A percentile compares a stretch with the other conserved stretches of the same genome.
Conservation (phyloP, 192 early-diverging fungal species). For the Gigaspora rosea region DNA sequence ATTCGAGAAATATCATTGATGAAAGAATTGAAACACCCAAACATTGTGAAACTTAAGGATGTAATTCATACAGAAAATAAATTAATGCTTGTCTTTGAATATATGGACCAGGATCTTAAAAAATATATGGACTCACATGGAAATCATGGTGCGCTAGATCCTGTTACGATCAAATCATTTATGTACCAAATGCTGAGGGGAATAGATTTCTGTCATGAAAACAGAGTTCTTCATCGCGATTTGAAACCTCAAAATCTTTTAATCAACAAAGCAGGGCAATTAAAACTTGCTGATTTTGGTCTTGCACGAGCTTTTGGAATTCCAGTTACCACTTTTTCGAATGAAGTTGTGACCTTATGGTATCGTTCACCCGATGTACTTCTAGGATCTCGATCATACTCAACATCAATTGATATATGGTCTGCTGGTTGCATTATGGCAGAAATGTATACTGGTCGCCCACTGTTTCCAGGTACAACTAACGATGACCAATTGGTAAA, state of each 20-base stretch:
- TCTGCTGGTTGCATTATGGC: conserved; percentile 98
- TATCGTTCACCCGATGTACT: conserved; percentile 97
- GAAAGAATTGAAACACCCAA: conserved; percentile 93
- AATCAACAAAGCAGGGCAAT: conserved; percentile 75
- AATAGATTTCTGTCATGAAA: conserved; percentile 84
- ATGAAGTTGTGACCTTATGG: conserved; percentile 99
- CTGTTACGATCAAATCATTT: conserved; percentile 70
- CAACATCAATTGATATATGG: conserved; percentile 97
- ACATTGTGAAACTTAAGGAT: conserved; percentile 84
- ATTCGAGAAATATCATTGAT: conserved; percentile 98
- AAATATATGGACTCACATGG: conserved; percentile 82
- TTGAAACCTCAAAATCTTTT: conserved; percentile 86
- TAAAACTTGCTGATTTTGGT: conserved; percentile 87
- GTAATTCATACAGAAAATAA: conserved; percentile 86
- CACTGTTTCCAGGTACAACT: conserved; percentile 79
- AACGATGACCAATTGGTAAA: conserved; percentile 80
- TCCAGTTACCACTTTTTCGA: conserved; percentile 92
- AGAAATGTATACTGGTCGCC: conserved; percentile 80
- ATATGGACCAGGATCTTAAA: conserved; percentile 86
- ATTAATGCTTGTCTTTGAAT: conserved; percentile 85
- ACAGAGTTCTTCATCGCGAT: conserved; percentile 81
- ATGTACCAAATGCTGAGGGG: conserved; percentile 83
- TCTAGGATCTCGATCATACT: conserved; percentile 91
- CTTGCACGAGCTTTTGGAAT: conserved; percentile 82
- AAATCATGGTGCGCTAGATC: conserved; percentile 64